These are phyloP conservation scores for Vaccinium macrocarpon DNA, from an alignment of 148 eudicot genomes.

Conservation along the genomic window DNA sequence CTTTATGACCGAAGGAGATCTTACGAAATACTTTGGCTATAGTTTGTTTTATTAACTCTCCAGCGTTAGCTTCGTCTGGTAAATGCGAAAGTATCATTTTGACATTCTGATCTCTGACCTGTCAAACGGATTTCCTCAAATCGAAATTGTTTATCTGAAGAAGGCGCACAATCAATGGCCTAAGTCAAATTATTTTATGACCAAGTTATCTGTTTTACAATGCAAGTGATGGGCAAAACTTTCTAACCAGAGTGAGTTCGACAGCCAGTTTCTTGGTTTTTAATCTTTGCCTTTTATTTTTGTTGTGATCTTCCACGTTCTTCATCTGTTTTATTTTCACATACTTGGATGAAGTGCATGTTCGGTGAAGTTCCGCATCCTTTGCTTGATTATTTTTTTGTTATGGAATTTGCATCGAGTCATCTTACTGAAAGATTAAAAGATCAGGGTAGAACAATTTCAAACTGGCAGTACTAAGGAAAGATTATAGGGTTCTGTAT, in stretches of 20 bases:
- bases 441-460: no score
- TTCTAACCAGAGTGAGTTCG: background rate
- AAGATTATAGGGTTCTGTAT: background rate
- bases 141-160: background rate
- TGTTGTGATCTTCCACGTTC: background rate
- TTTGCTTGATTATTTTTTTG: background rate
- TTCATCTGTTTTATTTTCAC: background rate
- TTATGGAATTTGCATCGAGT: background rate
- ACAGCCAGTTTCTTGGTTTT: background rate
- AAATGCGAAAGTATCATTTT: background rate
- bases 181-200: background rate
- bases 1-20: background rate
- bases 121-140: background rate
- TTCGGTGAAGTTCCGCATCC: background rate
- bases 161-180: background rate
- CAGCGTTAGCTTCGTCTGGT: background rate
- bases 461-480: background rate
- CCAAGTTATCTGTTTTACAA: background rate
- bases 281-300: background rate
- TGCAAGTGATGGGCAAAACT: background rate
- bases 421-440: background rate
- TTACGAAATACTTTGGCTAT: background rate
- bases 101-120: background rate
- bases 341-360: background rate
- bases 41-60: background rate